Base-by-base conservation (phyloP, 441 rosid genomes). In the Mallotus repandus region DNA sequence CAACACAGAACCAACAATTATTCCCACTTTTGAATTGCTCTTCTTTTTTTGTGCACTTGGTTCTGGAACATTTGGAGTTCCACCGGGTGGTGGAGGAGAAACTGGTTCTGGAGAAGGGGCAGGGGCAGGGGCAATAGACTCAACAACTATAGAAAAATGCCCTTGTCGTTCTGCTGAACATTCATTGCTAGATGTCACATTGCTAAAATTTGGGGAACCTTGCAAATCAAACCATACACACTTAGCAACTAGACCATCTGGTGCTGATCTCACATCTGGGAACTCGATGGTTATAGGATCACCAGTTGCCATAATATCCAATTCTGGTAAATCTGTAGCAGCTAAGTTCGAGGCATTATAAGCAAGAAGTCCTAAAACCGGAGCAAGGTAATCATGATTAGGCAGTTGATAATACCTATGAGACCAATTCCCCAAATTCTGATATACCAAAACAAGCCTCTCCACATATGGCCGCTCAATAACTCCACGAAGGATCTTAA, bases 361-460 rank as follows among this genome's bases (percentile, higher is more conserved):
- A 77, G 94, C 91, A 59, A 94, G 89, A 60, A 96, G 97, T 56
- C 95, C 98, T 63, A 92, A 64, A 6, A 96, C 89, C 0, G 99
- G 98, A n/a, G 99, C 80, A 7, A 96, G 80, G 72, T 84, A 88
- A 22, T 85, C 85, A 69, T 91, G 85, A 66, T 78, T 81, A 12
- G 85, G 48, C 35, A 92, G 77, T 16, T 86, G 91, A 81, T 94
- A 96, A 65, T 91, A 94, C 14, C 56, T 57, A 9, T 3, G 49
- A 48, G 99, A 92, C 91, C 81, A 84, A 83, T 89, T 91, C 32
- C 91, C 96, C 84, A 94, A 81, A 81, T 94, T 94, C 70, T 94
- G 98, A 76, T 96, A 94, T 35, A 94, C 98, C 50, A 94, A 68
- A 32, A 85, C 97, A 45, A 96, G 89, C 81, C 98, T 85, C 84